Evolutionary conservation across 345 rosid genomes (phyloP).

Genomic region (Lepidium africanum): DNA sequence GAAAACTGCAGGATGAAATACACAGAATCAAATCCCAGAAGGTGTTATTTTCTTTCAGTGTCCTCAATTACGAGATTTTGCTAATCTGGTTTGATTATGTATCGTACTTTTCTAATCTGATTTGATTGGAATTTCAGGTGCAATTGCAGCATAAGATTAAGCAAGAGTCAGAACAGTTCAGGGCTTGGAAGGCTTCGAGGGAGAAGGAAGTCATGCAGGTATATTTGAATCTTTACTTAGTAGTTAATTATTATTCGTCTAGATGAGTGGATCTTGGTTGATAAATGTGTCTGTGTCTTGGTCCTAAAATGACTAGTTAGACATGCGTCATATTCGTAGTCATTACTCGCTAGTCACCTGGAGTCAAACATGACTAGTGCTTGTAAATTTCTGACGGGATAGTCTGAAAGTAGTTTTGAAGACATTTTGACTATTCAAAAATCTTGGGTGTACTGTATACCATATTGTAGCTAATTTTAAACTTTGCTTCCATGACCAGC

Average conservation of each 20-base stretch:
- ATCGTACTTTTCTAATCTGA: not conserved
- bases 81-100: not conserved
- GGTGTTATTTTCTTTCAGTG: constrained; percentile 30
- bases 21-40: constrained; percentile 83
- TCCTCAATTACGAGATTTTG: not conserved
- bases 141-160: constrained; percentile 88
- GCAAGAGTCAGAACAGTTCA: constrained; percentile 87
- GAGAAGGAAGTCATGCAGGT: constrained; percentile 99
- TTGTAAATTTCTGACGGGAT: not conserved
- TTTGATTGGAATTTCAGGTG: constrained; percentile 38
- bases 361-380: not conserved
- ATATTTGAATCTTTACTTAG: not conserved
- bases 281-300: not conserved
- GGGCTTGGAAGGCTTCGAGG: constrained; percentile 82
- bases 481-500: constrained; percentile 35
- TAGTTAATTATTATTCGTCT: not conserved
- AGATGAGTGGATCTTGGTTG: not conserved
- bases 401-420: not conserved
- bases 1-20: constrained; percentile 79
- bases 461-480: not conserved
- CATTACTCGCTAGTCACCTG: not conserved
- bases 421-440: not conserved
- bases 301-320: not conserved
- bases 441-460: not conserved
- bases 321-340: not conserved